Conservation (phyloP, 257 asterid genomes). For the Handroanthus guayacan region DNA sequence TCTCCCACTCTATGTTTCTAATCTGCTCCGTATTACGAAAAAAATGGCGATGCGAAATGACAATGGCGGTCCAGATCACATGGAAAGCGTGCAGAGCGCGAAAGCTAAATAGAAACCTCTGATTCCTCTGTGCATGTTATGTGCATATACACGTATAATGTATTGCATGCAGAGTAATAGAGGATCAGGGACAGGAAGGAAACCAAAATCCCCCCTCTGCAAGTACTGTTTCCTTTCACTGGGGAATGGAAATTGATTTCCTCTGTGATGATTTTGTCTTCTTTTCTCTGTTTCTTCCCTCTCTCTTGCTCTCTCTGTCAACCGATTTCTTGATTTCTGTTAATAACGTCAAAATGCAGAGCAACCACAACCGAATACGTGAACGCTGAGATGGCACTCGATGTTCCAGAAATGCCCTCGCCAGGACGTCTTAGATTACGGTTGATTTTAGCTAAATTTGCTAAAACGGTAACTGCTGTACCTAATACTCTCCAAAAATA, state of each 20-base stretch:
- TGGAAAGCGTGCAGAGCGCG: constrained; percentile 23
- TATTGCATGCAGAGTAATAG: constrained; percentile 43
- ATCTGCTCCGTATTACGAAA: constrained; percentile 9
- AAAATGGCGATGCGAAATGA: constrained; percentile 13
- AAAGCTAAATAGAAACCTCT: constrained; percentile 36
- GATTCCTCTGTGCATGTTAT: constrained; percentile 12
- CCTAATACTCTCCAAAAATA: too few species aligned
- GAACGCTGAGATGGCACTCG: constrained; percentile 18
- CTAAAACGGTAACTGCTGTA: too few species aligned
- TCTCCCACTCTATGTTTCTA: not conserved
- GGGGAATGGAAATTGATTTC: constrained; percentile 18
- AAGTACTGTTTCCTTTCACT: constrained; percentile 21
- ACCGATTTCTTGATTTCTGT: constrained; percentile 38
- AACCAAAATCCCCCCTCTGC: constrained; percentile 42
- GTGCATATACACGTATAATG: constrained; percentile 24
- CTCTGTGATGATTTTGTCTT: constrained; percentile 9
- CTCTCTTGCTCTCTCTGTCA: not conserved
- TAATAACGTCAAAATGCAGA: constrained; percentile 33
- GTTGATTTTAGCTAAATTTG: too few species aligned
- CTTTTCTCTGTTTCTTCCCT: not conserved
- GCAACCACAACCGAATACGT: constrained; percentile 41
- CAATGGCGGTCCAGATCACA: constrained; percentile 31
- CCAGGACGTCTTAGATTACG: too few species aligned
- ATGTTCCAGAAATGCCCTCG: constrained; percentile 39
- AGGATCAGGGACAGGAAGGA: constrained; percentile 41